These are phyloP conservation scores for Monascus purpureus DNA, from an alignment of 495 filamentous ascomycete genomes.

Conservation along the genomic window DNA sequence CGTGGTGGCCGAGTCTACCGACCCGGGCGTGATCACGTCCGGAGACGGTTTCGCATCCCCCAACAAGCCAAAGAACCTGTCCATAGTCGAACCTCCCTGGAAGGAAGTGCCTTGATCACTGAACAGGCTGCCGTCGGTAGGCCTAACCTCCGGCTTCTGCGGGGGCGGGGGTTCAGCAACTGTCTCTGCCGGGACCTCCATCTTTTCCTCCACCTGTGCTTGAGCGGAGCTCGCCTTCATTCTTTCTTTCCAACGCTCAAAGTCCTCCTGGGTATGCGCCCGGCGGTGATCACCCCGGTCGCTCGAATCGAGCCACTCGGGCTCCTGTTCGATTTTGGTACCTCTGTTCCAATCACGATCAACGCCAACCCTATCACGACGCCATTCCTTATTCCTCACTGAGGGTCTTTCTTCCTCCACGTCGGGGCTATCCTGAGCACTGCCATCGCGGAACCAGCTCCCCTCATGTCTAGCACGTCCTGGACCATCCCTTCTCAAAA, in stretches of 20 bases:
- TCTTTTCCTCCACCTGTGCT: conserved; percentile 34
- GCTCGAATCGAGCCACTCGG: conserved; percentile 74
- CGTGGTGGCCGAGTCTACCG: conserved; percentile 13
- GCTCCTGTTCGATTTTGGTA: conserved; percentile 54
- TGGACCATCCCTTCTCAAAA: conserved; percentile 29
- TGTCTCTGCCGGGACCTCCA: conserved; percentile 17
- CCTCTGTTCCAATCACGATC: conserved; percentile 49
- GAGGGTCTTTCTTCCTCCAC: conserved; percentile 38
- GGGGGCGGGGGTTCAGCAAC: conserved; percentile 8
- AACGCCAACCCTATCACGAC: conserved; percentile 41
- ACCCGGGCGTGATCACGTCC: conserved; percentile 11
- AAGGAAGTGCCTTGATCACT: conserved; percentile 18
- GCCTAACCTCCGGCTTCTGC: conserved; percentile 19
- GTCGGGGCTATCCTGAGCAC: conserved; percentile 38
- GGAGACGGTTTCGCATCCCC: conserved; percentile 27
- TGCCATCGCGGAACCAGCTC: conserved; percentile 42
- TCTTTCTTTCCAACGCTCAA: conserved; percentile 84
- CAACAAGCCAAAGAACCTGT: conserved; percentile 71
- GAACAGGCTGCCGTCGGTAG: conserved; percentile 25
- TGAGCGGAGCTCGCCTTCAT: conserved; percentile 57
- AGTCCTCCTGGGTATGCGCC: conserved; percentile 75
- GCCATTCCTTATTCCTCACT: conserved; percentile 51
- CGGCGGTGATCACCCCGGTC: conserved; percentile 51
- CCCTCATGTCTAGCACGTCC: conserved; percentile 38
- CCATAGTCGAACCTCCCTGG: conserved; percentile 49